Percentiles rank a stretch among this genome's conserved stretches.
Conservation (phyloP, 129 eudicot species). For the Apium graveolens region DNA sequence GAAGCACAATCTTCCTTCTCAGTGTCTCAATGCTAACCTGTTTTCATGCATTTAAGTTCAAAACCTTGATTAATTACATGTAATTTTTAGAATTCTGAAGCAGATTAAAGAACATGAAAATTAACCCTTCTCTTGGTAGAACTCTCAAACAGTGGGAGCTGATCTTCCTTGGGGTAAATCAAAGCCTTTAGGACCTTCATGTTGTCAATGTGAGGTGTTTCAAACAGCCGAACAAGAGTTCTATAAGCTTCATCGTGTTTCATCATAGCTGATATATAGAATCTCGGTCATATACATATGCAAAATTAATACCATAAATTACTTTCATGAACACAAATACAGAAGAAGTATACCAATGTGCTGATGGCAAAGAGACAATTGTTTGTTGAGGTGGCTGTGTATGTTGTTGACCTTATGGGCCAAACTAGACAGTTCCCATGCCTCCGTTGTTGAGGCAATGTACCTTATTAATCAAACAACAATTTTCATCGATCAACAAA, state of each 20-base stretch:
- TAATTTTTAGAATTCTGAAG: neutral
- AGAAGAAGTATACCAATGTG: conserved; percentile 40
- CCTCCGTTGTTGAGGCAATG: conserved; percentile 53
- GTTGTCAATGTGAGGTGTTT: conserved; percentile 66
- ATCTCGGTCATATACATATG: neutral
- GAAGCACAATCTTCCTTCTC: conserved; percentile 58
- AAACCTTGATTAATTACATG: neutral
- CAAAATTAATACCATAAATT: neutral
- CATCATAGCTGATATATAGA: conserved; percentile 42
- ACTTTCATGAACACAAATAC: neutral
- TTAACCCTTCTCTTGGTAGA: conserved; percentile 44
- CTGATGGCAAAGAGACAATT: conserved; percentile 45
- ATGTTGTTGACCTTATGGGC: conserved; percentile 66
- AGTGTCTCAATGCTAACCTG: conserved; percentile 58
- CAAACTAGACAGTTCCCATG: conserved; percentile 75
- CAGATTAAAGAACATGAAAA: neutral
- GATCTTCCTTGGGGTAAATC: conserved; percentile 61
- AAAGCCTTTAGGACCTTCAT: conserved; percentile 52
- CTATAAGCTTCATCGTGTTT: conserved; percentile 51
- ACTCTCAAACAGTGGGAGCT: conserved; percentile 60
- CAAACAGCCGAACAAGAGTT: conserved; percentile 47
- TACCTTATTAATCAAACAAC: conserved; percentile 23
- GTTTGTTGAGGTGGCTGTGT: conserved; percentile 43
- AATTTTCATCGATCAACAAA: neutral
- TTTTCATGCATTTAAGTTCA: neutral